Evolutionary conservation across 208 protist species (phyloP).

Genomic region (Blastocrithidia nonstop): DNA sequence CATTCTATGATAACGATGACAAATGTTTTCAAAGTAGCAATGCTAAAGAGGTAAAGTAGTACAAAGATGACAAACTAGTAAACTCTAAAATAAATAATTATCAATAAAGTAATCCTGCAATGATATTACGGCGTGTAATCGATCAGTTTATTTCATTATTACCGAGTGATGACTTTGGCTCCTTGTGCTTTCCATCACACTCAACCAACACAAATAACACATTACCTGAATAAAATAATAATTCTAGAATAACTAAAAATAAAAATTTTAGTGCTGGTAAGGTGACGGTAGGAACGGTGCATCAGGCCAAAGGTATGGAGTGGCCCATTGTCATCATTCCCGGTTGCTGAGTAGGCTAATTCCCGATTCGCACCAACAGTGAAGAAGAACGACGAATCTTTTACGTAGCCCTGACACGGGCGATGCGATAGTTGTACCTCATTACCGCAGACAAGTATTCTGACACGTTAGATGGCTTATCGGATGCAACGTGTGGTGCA

Average conservation of each 20-base stretch:
- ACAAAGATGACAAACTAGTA: no score
- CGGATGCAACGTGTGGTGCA: neutral
- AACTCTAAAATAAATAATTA: no score
- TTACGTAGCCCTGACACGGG: conserved; percentile 80
- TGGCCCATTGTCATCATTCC: conserved; percentile 71
- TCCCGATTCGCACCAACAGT: conserved; percentile 19
- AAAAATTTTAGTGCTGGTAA: no score
- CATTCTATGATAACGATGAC: no score
- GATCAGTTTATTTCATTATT: conserved; percentile 63
- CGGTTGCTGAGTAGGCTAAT: conserved; percentile 60
- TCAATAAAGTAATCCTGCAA: no score
- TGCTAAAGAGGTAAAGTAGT: no score
- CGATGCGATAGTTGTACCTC: conserved; percentile 55
- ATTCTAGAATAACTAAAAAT: neutral
- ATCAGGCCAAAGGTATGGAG: conserved; percentile 78
- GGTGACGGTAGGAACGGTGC: conserved; percentile 65
- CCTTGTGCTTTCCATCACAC: conserved; percentile 4
- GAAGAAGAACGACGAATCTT: conserved; percentile 71
- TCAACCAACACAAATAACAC: no score
- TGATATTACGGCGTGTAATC: conserved; percentile 40
- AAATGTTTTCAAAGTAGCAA: no score
- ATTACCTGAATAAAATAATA: neutral
- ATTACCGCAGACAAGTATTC: conserved; percentile 19
- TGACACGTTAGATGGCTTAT: neutral
- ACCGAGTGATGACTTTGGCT: conserved; percentile 62